These are phyloP conservation scores for Hyphodiscus hymeniophilus DNA, from an alignment of 495 filamentous ascomycete species.

Conservation along the genomic window DNA sequence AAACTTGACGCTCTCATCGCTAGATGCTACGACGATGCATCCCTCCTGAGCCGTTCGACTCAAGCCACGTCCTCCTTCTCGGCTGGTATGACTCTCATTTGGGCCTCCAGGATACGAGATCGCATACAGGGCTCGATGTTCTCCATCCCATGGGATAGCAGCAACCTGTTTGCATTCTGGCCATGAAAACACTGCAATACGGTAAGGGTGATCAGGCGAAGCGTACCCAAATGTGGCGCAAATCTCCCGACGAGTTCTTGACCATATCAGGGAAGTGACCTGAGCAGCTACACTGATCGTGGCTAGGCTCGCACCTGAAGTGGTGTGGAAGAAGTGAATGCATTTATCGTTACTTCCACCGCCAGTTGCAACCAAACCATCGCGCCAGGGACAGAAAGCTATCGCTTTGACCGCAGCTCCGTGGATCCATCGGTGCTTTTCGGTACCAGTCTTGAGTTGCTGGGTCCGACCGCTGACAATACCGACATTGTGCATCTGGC, in stretches of 20 bases:
- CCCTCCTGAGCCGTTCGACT: conserved; percentile 68
- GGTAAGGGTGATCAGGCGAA: conserved; percentile 84
- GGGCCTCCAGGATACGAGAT: conserved; percentile 60
- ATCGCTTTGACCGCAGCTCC: conserved; percentile 92
- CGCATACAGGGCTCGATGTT: conserved; percentile 71
- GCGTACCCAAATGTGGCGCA: conserved; percentile 91
- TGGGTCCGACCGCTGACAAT: conserved; percentile 5
- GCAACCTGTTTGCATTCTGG: conserved; percentile 85
- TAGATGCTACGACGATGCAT: conserved; percentile 89
- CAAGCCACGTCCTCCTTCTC: conserved; percentile 16
- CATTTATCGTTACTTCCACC: conserved; percentile 90
- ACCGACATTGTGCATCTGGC: conserved; percentile 14
- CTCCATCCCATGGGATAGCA: conserved; percentile 78
- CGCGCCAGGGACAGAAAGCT: conserved; percentile 94
- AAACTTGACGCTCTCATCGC: conserved; percentile 91
- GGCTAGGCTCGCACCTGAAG: conserved; percentile 75
- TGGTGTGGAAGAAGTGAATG: conserved; percentile 92
- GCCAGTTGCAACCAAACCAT: conserved; percentile 79
- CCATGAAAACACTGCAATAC: conserved; percentile 94
- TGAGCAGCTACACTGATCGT: conserved; percentile 91
- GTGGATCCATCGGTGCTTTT: conserved; percentile 69
- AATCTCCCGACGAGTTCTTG: conserved; percentile 75
- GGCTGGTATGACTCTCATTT: conserved; percentile 27
- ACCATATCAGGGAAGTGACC: conserved; percentile 91
- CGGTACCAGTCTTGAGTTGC: conserved; percentile 36